A percentile compares a stretch with the other conserved stretches of the same genome.
Conservation (phyloP, 2,329 filamentous ascomycete genomes). For the Spiromastix sp. region DNA sequence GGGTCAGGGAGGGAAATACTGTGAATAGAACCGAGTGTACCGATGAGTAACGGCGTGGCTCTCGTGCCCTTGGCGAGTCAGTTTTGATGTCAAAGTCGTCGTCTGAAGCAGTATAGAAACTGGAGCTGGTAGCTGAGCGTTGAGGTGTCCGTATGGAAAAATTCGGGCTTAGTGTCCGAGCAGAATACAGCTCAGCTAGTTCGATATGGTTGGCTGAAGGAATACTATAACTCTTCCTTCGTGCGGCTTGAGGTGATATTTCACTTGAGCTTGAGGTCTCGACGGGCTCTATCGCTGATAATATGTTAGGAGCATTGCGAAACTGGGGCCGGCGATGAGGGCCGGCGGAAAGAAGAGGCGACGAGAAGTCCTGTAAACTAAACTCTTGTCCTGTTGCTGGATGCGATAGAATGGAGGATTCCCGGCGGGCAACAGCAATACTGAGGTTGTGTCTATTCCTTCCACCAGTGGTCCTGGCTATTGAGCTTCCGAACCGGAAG, state of each 20-base stretch:
- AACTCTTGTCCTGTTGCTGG: neutral
- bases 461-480: neutral
- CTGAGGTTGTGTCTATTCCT: neutral
- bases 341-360: neutral
- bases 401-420: neutral
- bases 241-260: neutral
- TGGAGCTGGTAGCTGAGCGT: neutral
- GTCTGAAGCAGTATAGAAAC: neutral
- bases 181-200: neutral
- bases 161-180: neutral
- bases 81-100: neutral
- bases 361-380: neutral
- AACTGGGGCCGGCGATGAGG: neutral
- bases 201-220: neutral
- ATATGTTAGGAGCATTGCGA: neutral
- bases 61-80: neutral
- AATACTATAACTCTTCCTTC: neutral
- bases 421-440: neutral
- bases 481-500: neutral
- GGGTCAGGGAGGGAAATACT: constrained; percentile 56
- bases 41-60: constrained; percentile 11
- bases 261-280: neutral
- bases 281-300: neutral
- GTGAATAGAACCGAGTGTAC: constrained; percentile 53
- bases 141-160: neutral